Evolutionary conservation across 2,329 filamentous ascomycete species (phyloP), one percentile per base, ranked within the genome.

Genomic region (Cordyceps pruinosa): DNA sequence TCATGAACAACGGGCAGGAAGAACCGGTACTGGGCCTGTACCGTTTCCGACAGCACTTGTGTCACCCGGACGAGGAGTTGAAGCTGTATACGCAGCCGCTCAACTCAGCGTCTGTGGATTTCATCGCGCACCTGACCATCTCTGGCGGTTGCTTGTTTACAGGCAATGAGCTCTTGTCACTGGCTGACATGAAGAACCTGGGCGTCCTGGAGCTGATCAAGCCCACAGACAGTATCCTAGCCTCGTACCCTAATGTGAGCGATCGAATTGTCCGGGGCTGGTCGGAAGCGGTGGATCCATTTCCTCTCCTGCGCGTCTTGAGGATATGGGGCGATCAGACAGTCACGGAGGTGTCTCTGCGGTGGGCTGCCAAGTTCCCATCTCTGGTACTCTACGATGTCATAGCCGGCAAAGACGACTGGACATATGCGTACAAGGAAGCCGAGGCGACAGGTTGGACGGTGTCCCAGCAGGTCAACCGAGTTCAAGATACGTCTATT

Each of bases 251-350:
- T 3, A 19, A 26, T 13, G 62, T 80, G 6, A 76, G 62, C 39
- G 77, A 82, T 60, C 69, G 75, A 7, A 67, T 81, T 3, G 56
- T 81, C 21, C 69, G 73, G 34, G 73, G 73, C 23, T 81, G 78
- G 77, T 70, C 72, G 1, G 69, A 73, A 46, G 66, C 67, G 35
- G 60, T 67, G 1, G 63, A 70, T 9, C 70, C 77, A 0, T 82
- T 82, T 35, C 77, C 77, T 0, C 45, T 73, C 4, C 69, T 82
- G 42, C 70, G 78, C 5, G 65, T 81, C 17, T 63, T 82, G 42
- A 70, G 73, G 28, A 72, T 81, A 15, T 74, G 73, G 73, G 73
- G 75, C 0, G 66, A 73, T 32, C 62, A 72, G 23, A 67, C 71
- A 3, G 70, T 72, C 0, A 76, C 76, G 0, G 62, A 66, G 6